phyloP scores from a whole-genome alignment of 345 rosid species.

The Boechera retrofracta region DNA sequence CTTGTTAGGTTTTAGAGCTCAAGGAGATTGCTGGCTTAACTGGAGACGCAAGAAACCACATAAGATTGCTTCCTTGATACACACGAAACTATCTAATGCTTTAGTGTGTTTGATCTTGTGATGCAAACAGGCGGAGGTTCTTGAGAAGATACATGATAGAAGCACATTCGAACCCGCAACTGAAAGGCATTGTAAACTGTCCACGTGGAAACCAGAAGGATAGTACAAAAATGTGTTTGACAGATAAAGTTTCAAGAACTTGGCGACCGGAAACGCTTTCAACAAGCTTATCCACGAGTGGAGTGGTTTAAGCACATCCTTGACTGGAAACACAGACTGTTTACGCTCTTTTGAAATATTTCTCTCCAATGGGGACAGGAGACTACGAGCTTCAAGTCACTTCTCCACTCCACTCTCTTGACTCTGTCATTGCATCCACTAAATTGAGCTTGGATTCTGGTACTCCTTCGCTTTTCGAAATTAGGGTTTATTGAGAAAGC shows the following conservation, averaged over 20 bases:
- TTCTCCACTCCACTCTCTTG: conserved; percentile 21
- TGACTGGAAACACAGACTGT: conserved; percentile 24
- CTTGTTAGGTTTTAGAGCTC: background rate
- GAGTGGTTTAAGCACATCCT: conserved; percentile 31
- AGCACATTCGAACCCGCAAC: conserved; percentile 55
- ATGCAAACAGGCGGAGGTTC: conserved; percentile 44
- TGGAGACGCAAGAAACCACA: background rate
- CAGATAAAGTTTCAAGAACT: conserved; percentile 60
- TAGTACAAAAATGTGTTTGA: conserved; percentile 67
- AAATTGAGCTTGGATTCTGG: conserved; percentile 10
- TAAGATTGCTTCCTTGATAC: background rate
- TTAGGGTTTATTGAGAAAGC: background rate
- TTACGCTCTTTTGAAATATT: conserved; percentile 45
- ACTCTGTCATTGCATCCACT: conserved; percentile 7
- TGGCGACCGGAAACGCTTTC: conserved; percentile 60
- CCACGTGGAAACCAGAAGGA: conserved; percentile 53
- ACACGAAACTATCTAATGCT: background rate
- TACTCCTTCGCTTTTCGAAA: background rate
- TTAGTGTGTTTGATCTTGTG: background rate
- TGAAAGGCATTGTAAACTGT: conserved; percentile 61
- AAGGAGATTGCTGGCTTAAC: background rate
- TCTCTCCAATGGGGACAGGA: conserved; percentile 48
- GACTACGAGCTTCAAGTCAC: conserved; percentile 49
- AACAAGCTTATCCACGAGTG: conserved; percentile 62
- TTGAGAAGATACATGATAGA: conserved; percentile 63